Evolutionary conservation across 768 basidiomycete species (phyloP), one percentile per base, ranked within the genome.

Genomic region (Steccherinum ochraceum): DNA sequence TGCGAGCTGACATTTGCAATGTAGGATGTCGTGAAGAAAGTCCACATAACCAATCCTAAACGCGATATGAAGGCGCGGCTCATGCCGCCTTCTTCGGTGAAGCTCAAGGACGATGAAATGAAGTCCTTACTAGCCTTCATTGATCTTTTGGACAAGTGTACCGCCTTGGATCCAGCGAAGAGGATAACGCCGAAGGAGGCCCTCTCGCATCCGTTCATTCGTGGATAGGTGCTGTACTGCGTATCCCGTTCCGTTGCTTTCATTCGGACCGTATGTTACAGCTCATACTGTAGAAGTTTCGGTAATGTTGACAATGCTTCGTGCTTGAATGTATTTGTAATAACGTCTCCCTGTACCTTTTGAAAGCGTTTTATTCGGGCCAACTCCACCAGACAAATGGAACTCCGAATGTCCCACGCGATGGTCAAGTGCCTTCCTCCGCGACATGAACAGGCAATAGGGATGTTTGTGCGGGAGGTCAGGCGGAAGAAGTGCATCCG

Each of bases 101-200:
- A 90, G 68, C 69, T 91, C 65, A 88, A 84, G 60, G 93, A 94
- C 58, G 94, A 95, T 51, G 93, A 97, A 69, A 80, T 75, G 61
- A 90, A 89, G 67, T 65, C 90, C 57, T 56, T 96, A 10, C 62
- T 75, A 20, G 79, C 83, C 4, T 96, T 99, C 61, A 78, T 95
- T 45, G 94, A 98, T 65, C 67, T 98, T 42, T 67, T 99, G 51
- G 94, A 98, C 62, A 93, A 86, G 69, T 95, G 94, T 65, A 74
- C 96, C 23, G 73, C 80, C 19, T 75, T 99, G 13, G 95, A 98
- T 64, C 89, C 94, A 2, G 75, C 81, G 40, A 82, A 91, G 64
- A 72, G 95, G 60, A 81, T 96, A 25, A 83, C 83, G n/a, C 93
- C 94, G 1, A 83, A 86, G 61, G 95, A 97, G 62, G 93, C 91